phyloP scores from a whole-genome alignment of 176 grass and related monocot species.

The Avena atlantica region DNA sequence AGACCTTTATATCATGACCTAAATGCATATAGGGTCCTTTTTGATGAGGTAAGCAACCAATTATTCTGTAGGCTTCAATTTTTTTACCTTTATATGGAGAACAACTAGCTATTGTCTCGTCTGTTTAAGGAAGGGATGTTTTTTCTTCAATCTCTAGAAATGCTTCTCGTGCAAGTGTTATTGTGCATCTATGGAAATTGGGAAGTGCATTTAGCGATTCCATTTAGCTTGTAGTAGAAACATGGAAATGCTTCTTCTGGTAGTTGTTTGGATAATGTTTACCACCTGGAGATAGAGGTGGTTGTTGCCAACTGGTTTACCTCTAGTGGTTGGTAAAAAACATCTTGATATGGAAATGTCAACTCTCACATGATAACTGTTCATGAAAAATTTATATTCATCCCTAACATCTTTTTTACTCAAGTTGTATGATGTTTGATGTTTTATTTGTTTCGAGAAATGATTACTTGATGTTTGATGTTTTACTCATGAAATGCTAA shows the following conservation, averaged over 20 bases:
- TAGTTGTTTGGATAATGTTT: slow-evolving; percentile 24
- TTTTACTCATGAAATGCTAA: slow-evolving; percentile 1
- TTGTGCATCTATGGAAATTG: slow-evolving; percentile 23
- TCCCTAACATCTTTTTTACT: not conserved
- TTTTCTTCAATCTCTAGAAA: not conserved
- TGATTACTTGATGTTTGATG: slow-evolving; percentile 1
- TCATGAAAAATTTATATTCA: not conserved
- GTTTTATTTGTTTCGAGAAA: not conserved
- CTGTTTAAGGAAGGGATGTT: not conserved
- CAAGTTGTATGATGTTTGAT: not conserved
- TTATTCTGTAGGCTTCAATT: slow-evolving; percentile 14
- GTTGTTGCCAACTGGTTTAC: slow-evolving; percentile 19
- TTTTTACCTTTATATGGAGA: slow-evolving; percentile 5
- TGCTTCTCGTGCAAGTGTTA: not conserved
- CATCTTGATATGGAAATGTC: slow-evolving; percentile 18
- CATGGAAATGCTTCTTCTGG: slow-evolving; percentile 14
- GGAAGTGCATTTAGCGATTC: not conserved
- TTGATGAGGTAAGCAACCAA: slow-evolving; percentile 68
- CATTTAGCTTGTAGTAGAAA: not conserved
- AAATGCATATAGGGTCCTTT: slow-evolving; percentile 95
- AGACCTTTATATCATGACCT: slow-evolving; percentile 92
- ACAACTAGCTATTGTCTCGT: slow-evolving; percentile 19
- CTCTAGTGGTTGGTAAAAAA: slow-evolving; percentile 10
- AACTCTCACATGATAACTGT: slow-evolving; percentile 4
- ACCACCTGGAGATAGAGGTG: slow-evolving; percentile 9